Conservation (phyloP, 176 grass and related monocot genomes). For the Metroxylon sagu region DNA sequence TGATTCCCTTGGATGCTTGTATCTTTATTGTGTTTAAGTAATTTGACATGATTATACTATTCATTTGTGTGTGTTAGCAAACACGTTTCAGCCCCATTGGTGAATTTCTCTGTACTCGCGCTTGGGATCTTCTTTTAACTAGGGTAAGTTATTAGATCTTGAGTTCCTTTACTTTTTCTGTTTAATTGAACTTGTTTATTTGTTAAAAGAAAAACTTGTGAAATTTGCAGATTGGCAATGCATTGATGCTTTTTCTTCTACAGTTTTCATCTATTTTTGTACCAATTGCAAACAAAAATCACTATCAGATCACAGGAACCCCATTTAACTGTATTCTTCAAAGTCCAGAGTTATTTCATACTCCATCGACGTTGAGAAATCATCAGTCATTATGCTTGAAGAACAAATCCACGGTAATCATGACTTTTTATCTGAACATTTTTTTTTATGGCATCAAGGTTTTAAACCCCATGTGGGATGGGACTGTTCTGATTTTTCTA, state of each 20-base stretch:
- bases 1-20: too few species aligned
- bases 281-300: constrained; percentile 3
- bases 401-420: constrained; percentile 1
- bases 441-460: too few species aligned
- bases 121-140: constrained; percentile 17
- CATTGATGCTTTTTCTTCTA: constrained; percentile 11
- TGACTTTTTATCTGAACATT: background rate
- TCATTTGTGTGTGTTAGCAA: background rate
- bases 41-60: background rate
- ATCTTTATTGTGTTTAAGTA: too few species aligned
- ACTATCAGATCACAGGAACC: constrained; percentile 9
- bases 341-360: background rate
- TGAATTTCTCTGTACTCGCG: constrained; percentile 4
- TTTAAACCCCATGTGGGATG: too few species aligned
- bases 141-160: constrained; percentile 8
- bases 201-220: background rate
- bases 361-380: background rate
- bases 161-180: background rate
- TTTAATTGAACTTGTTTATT: background rate
- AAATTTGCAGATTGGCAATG: constrained; percentile 7
- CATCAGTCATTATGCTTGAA: background rate
- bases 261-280: constrained; percentile 15
- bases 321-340: background rate
- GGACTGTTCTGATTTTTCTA: too few species aligned
- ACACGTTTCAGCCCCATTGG: background rate